phyloP scores from a whole-genome alignment of 495 filamentous ascomycete species.

The Bacidia gigantensis region DNA sequence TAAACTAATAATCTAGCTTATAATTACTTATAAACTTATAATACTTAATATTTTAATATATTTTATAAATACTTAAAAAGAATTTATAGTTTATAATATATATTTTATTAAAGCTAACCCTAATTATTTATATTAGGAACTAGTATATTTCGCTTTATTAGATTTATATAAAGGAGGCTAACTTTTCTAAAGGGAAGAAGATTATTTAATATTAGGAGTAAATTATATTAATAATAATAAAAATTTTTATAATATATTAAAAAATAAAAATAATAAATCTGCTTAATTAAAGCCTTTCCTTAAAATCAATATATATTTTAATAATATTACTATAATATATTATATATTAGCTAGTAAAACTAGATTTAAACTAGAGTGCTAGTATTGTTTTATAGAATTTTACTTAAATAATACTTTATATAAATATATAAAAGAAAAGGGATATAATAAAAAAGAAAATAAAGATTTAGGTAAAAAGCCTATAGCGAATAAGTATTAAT shows the following conservation, averaged over 20 bases:
- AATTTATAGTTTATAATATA: neutral
- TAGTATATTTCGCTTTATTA: neutral
- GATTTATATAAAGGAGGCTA: neutral
- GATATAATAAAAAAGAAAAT: neutral
- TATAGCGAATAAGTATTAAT: no score
- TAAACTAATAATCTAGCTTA: neutral
- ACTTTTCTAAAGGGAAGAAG: neutral
- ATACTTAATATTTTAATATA: neutral
- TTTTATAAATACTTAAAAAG: neutral
- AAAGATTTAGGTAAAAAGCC: neutral
- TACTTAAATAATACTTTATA: neutral
- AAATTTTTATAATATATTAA: neutral
- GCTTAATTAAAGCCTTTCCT: neutral
- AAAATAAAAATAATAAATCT: neutral
- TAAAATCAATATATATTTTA: neutral
- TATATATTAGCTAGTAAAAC: neutral
- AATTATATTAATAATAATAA: conserved; percentile 1
- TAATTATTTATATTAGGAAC: neutral
- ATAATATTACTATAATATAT: neutral
- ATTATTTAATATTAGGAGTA: neutral
- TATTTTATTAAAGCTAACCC: neutral
- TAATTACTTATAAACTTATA: neutral
- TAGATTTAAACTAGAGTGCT: neutral
- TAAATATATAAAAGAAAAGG: neutral
- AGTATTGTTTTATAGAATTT: neutral